A percentile compares a stretch with the other conserved stretches of the same genome.
phyloP scores from a whole-genome alignment of 805 yeast species.

The Candida caryicola region DNA sequence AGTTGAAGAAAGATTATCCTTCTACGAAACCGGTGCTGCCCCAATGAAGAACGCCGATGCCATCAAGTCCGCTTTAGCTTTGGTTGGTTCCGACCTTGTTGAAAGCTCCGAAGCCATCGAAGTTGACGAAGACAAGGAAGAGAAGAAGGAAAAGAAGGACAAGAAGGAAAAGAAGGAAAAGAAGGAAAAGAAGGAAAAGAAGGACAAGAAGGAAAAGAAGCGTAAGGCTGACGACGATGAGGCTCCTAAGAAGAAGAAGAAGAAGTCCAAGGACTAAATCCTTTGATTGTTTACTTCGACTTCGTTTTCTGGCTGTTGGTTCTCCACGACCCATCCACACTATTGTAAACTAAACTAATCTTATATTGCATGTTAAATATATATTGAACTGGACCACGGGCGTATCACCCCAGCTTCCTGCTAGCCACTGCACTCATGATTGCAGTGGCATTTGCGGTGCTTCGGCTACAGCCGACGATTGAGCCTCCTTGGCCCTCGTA shows the following conservation, averaged over 20 bases:
- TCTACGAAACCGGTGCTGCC: constrained; percentile 93
- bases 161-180: constrained; percentile 33
- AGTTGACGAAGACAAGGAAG: constrained; percentile 20
- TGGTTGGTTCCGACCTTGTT: constrained; percentile 49
- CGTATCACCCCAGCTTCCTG: no score
- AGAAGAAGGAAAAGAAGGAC: constrained; percentile 32
- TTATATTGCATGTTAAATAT: constrained; percentile 26
- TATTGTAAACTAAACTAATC: constrained; percentile 24
- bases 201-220: constrained; percentile 37
- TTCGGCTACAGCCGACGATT: no score
- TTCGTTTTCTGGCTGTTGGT: constrained; percentile 4
- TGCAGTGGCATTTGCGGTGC: no score
- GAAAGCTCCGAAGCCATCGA: constrained; percentile 37
- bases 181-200: constrained; percentile 36
- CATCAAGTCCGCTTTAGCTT: constrained; percentile 83
- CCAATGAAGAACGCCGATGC: constrained; percentile 97
- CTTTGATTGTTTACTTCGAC: constrained; percentile 3
- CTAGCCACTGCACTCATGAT: neutral
- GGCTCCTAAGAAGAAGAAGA: constrained; percentile 42
- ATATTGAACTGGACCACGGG: constrained; percentile 5
- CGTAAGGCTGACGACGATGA: constrained; percentile 37
- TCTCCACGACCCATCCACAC: constrained; percentile 1
- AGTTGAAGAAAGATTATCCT: constrained; percentile 95
- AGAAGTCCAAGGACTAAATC: constrained; percentile 44
- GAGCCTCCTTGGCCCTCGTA: constrained; percentile 24